phyloP scores from a whole-genome alignment of 2,329 filamentous ascomycete genomes.

The Boeremia exigua region DNA sequence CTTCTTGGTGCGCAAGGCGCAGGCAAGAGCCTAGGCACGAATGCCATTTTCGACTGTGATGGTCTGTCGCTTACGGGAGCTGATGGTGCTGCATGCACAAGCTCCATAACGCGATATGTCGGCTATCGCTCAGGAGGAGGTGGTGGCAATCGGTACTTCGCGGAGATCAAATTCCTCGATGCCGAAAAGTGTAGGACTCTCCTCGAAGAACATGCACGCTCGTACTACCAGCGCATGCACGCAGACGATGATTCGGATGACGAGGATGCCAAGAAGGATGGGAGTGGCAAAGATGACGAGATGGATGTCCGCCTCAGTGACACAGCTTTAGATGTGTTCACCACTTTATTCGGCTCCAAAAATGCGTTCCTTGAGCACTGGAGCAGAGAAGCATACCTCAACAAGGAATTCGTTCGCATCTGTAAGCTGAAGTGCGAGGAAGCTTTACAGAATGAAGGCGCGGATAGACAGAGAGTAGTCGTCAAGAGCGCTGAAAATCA shows the following conservation, averaged over 20 bases:
- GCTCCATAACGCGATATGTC: conserved; percentile 20
- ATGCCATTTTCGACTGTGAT: conserved; percentile 26
- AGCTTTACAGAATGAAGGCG: not conserved
- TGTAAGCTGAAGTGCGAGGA: not conserved
- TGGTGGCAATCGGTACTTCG: conserved; percentile 9
- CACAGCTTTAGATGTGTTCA: not conserved
- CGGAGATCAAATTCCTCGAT: conserved; percentile 25
- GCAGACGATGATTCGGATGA: conserved; percentile 20
- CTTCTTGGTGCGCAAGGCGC: conserved; percentile 31
- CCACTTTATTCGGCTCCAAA: not conserved
- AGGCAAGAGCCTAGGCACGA: conserved; percentile 27
- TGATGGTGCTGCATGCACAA: conserved; percentile 29
- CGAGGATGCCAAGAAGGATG: too few species aligned
- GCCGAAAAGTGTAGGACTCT: conserved; percentile 18
- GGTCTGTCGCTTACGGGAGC: conserved; percentile 30
- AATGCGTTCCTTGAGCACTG: not conserved
- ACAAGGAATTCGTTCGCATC: not conserved
- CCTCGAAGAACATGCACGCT: conserved; percentile 20
- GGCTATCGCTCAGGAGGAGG: not conserved
- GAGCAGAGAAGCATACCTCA: not conserved
- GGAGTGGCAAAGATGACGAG: too few species aligned
- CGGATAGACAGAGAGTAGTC: not conserved
- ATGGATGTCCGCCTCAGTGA: too few species aligned
- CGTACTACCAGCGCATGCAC: not conserved
- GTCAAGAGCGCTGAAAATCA: not conserved